Conservation (phyloP, 306 rosid genomes). For the Styphnolobium japonicum region DNA sequence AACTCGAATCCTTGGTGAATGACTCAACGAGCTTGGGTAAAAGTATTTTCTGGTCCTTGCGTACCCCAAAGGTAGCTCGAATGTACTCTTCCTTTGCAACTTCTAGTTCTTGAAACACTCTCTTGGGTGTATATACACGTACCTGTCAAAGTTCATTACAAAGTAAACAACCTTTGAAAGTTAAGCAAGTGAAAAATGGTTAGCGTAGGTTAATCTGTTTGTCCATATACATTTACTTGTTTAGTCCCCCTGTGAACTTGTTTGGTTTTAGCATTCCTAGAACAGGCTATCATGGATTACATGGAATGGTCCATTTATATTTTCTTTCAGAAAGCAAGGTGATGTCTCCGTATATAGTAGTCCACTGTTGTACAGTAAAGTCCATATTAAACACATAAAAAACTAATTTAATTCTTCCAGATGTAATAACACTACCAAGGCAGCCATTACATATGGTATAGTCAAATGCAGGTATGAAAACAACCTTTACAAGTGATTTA, state of each 20-base stretch:
- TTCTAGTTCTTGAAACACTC: constrained; percentile 64
- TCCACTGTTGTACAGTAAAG: background rate
- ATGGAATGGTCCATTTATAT: background rate
- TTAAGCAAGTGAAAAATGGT: background rate
- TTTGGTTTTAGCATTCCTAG: background rate
- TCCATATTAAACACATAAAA: background rate
- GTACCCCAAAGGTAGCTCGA: constrained; percentile 65
- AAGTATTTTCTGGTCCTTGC: constrained; percentile 64
- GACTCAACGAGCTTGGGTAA: constrained; percentile 82
- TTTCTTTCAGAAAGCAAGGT: background rate
- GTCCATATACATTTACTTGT: background rate
- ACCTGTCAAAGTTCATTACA: constrained; percentile 46
- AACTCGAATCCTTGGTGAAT: constrained; percentile 59
- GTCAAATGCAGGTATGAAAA: background rate
- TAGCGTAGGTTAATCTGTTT: background rate
- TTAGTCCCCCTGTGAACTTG: background rate
- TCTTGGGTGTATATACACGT: constrained; percentile 68
- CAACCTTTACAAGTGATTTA: background rate
- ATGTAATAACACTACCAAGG: background rate
- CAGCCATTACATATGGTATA: background rate
- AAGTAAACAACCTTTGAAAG: background rate
- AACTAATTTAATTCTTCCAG: background rate
- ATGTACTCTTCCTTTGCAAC: constrained; percentile 82
- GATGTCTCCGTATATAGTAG: background rate
- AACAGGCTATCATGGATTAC: background rate